phyloP scores from a whole-genome alignment of 257 asterid genomes.

The Nicotiana benthamiana region DNA sequence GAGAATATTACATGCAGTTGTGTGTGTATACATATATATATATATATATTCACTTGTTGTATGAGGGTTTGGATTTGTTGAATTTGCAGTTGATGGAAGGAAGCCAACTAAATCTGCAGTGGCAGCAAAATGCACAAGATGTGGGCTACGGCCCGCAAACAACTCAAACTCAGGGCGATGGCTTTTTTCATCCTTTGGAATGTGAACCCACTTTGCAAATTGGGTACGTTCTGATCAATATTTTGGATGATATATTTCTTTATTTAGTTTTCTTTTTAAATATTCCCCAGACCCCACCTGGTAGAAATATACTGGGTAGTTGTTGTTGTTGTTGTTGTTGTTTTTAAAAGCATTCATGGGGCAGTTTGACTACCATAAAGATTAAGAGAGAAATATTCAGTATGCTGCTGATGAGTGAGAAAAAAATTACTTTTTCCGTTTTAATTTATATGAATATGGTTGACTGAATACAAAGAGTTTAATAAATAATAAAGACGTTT shows the following conservation, averaged over 20 bases:
- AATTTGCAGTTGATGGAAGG: slow-evolving; percentile 27
- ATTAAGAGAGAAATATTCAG: background rate
- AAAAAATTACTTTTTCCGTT: background rate
- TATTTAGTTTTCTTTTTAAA: background rate
- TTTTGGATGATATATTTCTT: background rate
- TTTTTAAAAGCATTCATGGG: background rate
- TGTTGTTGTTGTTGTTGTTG: too few relatives aligned
- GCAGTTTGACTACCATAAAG: background rate
- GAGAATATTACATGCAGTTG: background rate
- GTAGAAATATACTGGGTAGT: too few relatives aligned
- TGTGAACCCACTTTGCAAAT: slow-evolving; percentile 94
- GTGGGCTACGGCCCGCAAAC: slow-evolving; percentile 57
- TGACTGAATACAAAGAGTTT: too few relatives aligned
- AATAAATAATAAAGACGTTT: background rate
- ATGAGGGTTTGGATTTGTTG: background rate
- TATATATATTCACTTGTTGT: background rate
- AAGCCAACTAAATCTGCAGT: slow-evolving; percentile 71
- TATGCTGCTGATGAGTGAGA: background rate
- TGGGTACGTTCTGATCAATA: slow-evolving; percentile 33
- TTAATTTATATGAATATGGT: too few relatives aligned
- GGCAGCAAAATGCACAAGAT: slow-evolving; percentile 74
- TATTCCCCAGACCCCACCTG: too few relatives aligned
- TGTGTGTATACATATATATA: background rate
- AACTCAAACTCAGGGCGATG: slow-evolving; percentile 53
- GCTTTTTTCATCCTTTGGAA: slow-evolving; percentile 72